phyloP scores from a whole-genome alignment of 1,284 basidiomycete genomes.

The Thelephora terrestris region DNA sequence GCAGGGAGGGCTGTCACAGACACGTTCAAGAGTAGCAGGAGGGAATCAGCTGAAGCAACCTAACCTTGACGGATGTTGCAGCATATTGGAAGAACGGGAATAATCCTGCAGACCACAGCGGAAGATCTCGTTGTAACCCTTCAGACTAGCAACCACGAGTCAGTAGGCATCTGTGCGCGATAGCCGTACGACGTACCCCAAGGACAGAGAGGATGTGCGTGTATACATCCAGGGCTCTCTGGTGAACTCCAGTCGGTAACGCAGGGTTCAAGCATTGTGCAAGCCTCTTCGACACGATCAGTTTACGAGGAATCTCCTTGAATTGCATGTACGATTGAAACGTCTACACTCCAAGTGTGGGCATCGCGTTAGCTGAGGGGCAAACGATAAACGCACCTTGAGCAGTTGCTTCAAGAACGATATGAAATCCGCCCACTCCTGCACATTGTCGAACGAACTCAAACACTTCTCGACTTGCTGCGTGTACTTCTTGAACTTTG shows the following conservation, averaged over 20 bases:
- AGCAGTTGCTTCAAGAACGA: conserved; percentile 92
- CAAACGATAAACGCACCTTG: conserved; percentile 49
- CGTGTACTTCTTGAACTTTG: conserved; percentile 95
- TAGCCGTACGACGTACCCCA: conserved; percentile 48
- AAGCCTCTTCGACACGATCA: conserved; percentile 90
- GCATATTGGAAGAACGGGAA: conserved; percentile 99
- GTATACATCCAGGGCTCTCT: conserved; percentile 94
- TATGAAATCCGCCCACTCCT: conserved; percentile 99
- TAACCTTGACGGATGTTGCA: conserved; percentile 85
- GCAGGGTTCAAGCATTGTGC: conserved; percentile 97
- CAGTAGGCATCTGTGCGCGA: not conserved
- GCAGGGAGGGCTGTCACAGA: conserved; percentile 58
- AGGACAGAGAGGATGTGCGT: conserved; percentile 83
- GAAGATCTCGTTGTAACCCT: conserved; percentile 79
- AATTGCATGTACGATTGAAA: conserved; percentile 89
- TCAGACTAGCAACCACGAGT: conserved; percentile 50
- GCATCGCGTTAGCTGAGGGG: not conserved
- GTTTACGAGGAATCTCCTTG: conserved; percentile 91
- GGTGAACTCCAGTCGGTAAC: conserved; percentile 93
- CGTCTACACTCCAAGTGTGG: conserved; percentile 42
- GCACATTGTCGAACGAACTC: conserved; percentile 89
- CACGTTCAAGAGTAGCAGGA: not conserved
- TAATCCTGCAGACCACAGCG: conserved; percentile 91
- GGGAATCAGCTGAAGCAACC: conserved; percentile 9
- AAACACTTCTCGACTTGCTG: conserved; percentile 88